phyloP scores from a whole-genome alignment of 2,329 filamentous ascomycete genomes.

The Didymosphaeria variabile region DNA sequence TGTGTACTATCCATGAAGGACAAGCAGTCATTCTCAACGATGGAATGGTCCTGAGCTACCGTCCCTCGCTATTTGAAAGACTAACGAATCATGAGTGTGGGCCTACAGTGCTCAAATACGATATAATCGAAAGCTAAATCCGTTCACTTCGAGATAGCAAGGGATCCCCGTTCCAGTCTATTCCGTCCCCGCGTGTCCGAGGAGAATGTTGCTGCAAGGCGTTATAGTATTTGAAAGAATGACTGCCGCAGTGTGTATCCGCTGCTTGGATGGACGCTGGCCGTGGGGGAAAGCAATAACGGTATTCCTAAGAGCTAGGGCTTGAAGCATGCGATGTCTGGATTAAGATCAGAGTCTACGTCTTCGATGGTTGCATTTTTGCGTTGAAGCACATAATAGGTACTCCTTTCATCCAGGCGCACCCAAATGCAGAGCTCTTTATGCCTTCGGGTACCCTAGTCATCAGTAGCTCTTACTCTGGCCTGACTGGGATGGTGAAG shows the following conservation, averaged over 20 bases:
- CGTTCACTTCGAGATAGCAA: not conserved
- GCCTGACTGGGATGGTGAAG: not conserved
- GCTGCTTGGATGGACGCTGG: not conserved
- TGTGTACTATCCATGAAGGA: too few species aligned
- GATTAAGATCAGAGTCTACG: constrained; percentile 1
- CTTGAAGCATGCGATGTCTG: not conserved
- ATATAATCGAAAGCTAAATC: not conserved
- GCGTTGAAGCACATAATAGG: too few species aligned
- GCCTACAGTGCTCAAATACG: not conserved
- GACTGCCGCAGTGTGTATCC: not conserved
- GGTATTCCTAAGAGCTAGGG: not conserved
- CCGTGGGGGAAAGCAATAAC: not conserved
- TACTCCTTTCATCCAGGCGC: too few species aligned
- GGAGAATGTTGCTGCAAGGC: not conserved
- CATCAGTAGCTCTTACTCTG: constrained; percentile 19
- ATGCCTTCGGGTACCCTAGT: constrained; percentile 15
- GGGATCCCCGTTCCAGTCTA: not conserved
- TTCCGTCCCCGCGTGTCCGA: not conserved
- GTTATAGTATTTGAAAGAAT: not conserved
- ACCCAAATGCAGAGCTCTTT: too few species aligned
- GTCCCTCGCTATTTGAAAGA: not conserved
- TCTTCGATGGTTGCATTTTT: too few species aligned
- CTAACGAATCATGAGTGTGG: not conserved
- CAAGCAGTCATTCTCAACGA: too few species aligned
- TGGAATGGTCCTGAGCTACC: not conserved